phyloP scores from a whole-genome alignment of 169 alveolate species.

The Eimeria falciformis region DNA sequence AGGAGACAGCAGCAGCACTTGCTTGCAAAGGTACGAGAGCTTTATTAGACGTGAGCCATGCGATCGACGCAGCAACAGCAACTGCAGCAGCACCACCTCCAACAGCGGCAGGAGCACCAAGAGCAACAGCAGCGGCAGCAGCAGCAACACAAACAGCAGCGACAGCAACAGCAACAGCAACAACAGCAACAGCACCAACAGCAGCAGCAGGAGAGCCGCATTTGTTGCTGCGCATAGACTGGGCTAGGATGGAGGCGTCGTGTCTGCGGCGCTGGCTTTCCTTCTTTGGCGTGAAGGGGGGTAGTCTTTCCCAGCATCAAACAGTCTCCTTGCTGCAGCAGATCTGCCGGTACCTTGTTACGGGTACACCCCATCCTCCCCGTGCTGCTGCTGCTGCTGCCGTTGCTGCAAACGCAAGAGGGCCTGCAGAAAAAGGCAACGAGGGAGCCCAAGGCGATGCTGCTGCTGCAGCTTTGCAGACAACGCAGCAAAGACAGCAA shows the following conservation, averaged over 20 bases:
- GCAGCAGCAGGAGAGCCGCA: not conserved
- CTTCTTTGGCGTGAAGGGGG: constrained; percentile 34
- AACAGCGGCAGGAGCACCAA: not conserved
- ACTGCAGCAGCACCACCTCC: not conserved
- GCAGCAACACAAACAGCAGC: not conserved
- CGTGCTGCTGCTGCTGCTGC: not conserved
- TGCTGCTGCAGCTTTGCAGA: not conserved
- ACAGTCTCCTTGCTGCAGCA: constrained; percentile 30
- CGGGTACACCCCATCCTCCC: not conserved
- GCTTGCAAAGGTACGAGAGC: not conserved
- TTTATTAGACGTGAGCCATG: not conserved
- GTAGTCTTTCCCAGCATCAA: constrained; percentile 36
- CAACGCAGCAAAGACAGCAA: not conserved
- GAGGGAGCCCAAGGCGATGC: not conserved
- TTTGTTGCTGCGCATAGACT: constrained; percentile 22
- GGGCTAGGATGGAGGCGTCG: constrained; percentile 39
- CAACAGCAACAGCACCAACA: not conserved
- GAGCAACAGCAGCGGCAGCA: constrained; percentile 1
- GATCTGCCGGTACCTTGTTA: constrained; percentile 43
- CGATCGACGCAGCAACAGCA: constrained; percentile 1
- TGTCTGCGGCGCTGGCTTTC: constrained; percentile 41
- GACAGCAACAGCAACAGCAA: not conserved
- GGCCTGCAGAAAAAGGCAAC: no score
- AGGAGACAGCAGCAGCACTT: not conserved
- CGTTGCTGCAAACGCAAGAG: not conserved